Evolutionary conservation across 1,284 basidiomycete genomes (phyloP).

Genomic region (Trametes pubescens): DNA sequence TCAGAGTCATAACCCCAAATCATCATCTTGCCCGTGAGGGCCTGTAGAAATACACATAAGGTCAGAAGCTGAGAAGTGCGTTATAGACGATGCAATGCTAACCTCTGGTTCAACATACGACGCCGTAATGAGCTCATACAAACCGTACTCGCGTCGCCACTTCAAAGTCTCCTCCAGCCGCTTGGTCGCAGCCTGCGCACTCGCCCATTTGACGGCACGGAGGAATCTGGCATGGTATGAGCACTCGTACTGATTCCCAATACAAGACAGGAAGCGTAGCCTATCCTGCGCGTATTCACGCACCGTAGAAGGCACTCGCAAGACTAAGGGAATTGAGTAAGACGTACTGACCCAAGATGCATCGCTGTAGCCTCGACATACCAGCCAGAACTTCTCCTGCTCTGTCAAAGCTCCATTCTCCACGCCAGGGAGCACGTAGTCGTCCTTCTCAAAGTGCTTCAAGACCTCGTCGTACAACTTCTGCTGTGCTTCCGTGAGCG

Average conservation of each 20-base stretch:
- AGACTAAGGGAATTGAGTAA: slow-evolving; percentile 47
- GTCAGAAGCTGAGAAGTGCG: background rate
- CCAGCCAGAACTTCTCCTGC: slow-evolving; percentile 80
- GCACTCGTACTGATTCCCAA: background rate
- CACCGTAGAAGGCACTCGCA: slow-evolving; percentile 75
- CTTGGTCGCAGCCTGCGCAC: slow-evolving; percentile 58
- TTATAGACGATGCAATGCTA: background rate
- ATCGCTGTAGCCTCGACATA: slow-evolving; percentile 40
- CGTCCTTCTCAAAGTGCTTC: slow-evolving; percentile 60
- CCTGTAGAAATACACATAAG: slow-evolving; percentile 48
- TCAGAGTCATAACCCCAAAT: slow-evolving; percentile 78
- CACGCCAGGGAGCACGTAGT: slow-evolving; percentile 61
- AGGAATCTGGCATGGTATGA: slow-evolving; percentile 55
- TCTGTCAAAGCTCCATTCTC: slow-evolving; percentile 62
- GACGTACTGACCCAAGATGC: background rate
- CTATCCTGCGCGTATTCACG: slow-evolving; percentile 17
- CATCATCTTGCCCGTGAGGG: slow-evolving; percentile 77
- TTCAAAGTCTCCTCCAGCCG: slow-evolving; percentile 73
- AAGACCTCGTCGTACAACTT: slow-evolving; percentile 63
- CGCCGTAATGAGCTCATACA: slow-evolving; percentile 65
- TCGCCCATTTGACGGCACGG: slow-evolving; percentile 76
- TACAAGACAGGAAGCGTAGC: background rate
- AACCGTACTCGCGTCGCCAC: slow-evolving; percentile 79
- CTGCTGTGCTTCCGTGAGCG: slow-evolving; percentile 56
- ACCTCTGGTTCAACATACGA: slow-evolving; percentile 77